Evolutionary conservation across 2,329 filamentous ascomycete genomes (phyloP), one percentile per base, ranked within the genome.

Genomic region (Chrysosporium keratinophilum): DNA sequence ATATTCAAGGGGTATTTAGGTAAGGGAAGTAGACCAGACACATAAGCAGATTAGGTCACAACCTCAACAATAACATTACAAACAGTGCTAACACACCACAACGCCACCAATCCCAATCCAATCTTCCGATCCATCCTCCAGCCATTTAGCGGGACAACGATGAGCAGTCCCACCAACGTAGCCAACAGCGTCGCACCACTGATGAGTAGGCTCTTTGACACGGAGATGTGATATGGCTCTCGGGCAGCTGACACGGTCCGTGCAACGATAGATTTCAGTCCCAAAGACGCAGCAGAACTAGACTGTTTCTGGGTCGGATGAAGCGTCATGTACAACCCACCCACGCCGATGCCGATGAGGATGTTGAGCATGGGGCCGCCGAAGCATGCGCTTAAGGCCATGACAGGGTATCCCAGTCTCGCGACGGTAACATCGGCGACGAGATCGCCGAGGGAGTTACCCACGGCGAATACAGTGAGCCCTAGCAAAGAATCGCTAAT

Each of bases 301-400:
- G 82, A 84, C 48, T 95, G 83, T 59, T 88, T 80, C 54, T 80
- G 76, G 64, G 91, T 94, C 0, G 87, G 82, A 62, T 85, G 78
- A 14, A 94, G 76, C 54, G 87, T 90, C 79, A 96, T 93, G 66
- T 90, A 94, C 39, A 88, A 79, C 14, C 93, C 93, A 23, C 86
- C 87, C 3, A 97, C 76, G n/a, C 93, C 93, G 50, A 98, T 90
- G 0, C 93, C 93, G 3, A 98, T 79, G 0, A 98, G 74, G 58
- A 98, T 98, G 63, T 98, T 98, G 40, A 98, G 79, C 88, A 98
- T 91, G 0, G 93, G 93, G 0, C 93, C 94, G n/a, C 93, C 93
- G 67, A 98, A 96, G 67, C 93, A 98, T 3, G 93, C 93, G 34
- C 87, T 90, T 40, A 85, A 72, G 0, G 93, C 93, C 93, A 98